Conservation (phyloP, 768 basidiomycete genomes). For the Kwoniella sp. region DNA sequence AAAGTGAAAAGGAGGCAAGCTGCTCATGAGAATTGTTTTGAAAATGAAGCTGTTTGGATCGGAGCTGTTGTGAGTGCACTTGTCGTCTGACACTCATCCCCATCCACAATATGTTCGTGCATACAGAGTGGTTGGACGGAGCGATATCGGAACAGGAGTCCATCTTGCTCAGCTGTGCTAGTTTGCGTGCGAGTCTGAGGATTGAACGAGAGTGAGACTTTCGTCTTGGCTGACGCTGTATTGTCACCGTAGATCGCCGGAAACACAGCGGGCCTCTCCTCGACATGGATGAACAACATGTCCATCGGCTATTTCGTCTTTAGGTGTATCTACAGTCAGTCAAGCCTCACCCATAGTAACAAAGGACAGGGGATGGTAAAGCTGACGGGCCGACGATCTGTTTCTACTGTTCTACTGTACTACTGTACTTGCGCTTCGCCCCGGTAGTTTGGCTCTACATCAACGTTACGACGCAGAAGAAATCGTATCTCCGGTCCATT, state of each 20-base stretch:
- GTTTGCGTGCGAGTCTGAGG: too few relatives aligned
- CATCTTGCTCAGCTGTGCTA: too few relatives aligned
- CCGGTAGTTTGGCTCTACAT: constrained; percentile 36
- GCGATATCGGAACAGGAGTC: too few relatives aligned
- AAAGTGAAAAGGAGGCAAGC: constrained; percentile 44
- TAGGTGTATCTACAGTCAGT: constrained; percentile 38
- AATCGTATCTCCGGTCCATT: constrained; percentile 25
- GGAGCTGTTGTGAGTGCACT: constrained; percentile 35
- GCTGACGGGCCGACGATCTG: too few relatives aligned
- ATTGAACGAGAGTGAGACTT: too few relatives aligned
- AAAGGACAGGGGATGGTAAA: background rate
- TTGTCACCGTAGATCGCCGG: constrained; percentile 35
- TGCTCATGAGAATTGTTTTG: constrained; percentile 43
- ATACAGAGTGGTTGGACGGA: too few relatives aligned
- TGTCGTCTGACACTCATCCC: too few relatives aligned
- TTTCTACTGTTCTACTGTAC: too few relatives aligned
- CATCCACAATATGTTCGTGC: too few relatives aligned
- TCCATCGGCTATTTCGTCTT: constrained; percentile 32
- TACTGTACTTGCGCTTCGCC: too few relatives aligned
- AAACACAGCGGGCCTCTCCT: constrained; percentile 33
- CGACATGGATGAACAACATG: constrained; percentile 40
- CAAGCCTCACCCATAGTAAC: background rate
- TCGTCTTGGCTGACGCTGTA: background rate
- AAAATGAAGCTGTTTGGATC: constrained; percentile 34
- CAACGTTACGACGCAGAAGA: constrained; percentile 29